Evolutionary conservation across 176 grass and related monocot genomes (phyloP).

Genomic region (Elaeis guineensis): DNA sequence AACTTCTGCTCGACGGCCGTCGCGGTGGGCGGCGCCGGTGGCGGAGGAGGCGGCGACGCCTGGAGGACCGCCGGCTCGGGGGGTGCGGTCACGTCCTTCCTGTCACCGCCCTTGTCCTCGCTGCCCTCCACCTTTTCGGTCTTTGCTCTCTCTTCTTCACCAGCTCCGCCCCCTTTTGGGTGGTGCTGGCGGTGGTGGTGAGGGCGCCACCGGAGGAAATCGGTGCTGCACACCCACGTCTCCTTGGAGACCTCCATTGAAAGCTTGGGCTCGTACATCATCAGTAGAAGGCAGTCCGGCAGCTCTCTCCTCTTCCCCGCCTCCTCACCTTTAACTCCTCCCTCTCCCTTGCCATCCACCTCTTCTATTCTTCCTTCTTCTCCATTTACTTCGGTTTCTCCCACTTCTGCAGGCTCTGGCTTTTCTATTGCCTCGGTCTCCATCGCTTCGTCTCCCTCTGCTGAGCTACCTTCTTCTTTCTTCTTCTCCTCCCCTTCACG

Average conservation of each 20-base stretch:
- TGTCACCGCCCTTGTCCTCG: slow-evolving; percentile 1
- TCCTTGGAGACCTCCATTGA: slow-evolving; percentile 99
- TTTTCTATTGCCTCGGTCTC: too few species aligned
- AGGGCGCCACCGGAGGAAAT: slow-evolving; percentile 73
- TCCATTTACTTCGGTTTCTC: too few species aligned
- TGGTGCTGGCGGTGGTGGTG: slow-evolving; percentile 36
- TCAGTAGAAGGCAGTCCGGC: slow-evolving; percentile 87
- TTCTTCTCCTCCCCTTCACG: slow-evolving; percentile 26
- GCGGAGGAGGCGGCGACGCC: not conserved
- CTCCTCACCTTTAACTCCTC: slow-evolving; percentile 24
- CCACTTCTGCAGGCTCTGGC: too few species aligned
- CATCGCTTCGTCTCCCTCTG: too few species aligned
- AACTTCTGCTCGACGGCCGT: slow-evolving; percentile 39
- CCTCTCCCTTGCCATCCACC: slow-evolving; percentile 1
- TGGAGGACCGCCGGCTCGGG: not conserved
- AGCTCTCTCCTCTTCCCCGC: slow-evolving; percentile 52
- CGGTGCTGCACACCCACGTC: slow-evolving; percentile 90
- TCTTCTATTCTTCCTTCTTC: not conserved
- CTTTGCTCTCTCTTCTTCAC: slow-evolving; percentile 20
- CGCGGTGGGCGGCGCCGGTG: not conserved
- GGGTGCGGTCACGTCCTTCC: not conserved
- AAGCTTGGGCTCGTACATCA: slow-evolving; percentile 98
- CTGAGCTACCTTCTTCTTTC: too few species aligned
- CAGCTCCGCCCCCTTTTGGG: not conserved
- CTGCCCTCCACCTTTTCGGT: slow-evolving; percentile 20